These are phyloP conservation scores for Fallopia convolvulus DNA, from an alignment of 148 eudicot genomes.

Conservation along the genomic window DNA sequence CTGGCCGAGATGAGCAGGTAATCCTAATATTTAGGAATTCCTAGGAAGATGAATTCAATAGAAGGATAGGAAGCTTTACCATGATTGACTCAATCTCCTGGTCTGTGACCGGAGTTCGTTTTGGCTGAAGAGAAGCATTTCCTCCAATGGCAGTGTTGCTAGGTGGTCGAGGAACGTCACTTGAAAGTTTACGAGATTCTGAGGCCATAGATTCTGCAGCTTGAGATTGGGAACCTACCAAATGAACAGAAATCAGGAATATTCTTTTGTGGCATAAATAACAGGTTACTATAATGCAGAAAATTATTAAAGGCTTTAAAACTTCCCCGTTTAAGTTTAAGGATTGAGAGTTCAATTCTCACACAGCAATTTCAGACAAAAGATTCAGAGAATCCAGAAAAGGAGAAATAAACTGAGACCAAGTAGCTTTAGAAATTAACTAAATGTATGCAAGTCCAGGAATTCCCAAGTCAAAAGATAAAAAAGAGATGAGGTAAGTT, in stretches of 20 bases:
- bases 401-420: neutral
- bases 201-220: conserved; percentile 18
- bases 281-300: neutral
- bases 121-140: conserved; percentile 73
- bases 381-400: neutral
- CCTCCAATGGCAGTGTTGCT: conserved; percentile 40
- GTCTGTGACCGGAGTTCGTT: conserved; percentile 55
- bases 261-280: neutral
- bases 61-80: conserved; percentile 27
- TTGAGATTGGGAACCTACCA: conserved; percentile 23
- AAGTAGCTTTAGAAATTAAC: neutral
- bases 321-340: neutral
- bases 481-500: neutral
- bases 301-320: neutral
- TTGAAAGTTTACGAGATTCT: conserved; percentile 17
- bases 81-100: conserved; percentile 61
- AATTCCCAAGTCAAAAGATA: neutral
- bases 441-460: neutral
- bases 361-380: neutral
- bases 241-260: neutral
- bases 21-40: no score
- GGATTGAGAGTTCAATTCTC: neutral
- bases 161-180: conserved; percentile 47
- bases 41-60: no score
- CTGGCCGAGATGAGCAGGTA: neutral